Evolutionary conservation across 306 rosid genomes (phyloP).

Genomic region (Castanea mollissima): DNA sequence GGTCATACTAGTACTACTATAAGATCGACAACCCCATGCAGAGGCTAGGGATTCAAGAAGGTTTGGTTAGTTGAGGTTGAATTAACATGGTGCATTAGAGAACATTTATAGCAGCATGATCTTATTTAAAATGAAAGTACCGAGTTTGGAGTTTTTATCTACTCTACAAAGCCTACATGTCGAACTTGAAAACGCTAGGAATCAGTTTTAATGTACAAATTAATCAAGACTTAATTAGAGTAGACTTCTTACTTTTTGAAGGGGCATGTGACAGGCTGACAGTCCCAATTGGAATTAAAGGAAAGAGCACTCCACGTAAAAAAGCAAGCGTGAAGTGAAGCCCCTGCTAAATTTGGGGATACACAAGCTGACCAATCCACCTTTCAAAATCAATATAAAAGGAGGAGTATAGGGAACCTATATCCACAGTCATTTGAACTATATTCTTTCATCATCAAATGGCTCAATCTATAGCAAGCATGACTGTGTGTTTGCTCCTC

Average conservation of each 20-base stretch:
- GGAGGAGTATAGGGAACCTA: neutral
- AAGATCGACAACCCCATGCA: too few relatives aligned
- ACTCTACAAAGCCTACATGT: neutral
- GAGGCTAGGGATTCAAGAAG: too few relatives aligned
- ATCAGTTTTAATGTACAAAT: neutral
- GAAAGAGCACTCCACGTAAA: neutral
- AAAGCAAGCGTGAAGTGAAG: neutral
- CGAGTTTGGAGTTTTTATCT: neutral
- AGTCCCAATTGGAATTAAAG: neutral
- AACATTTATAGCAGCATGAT: neutral
- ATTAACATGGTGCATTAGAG: neutral
- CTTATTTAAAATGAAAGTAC: neutral
- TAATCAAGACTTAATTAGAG: neutral
- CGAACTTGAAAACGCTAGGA: neutral
- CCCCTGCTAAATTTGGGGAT: neutral
- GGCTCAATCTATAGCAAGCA: slow-evolving; percentile 1
- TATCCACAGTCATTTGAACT: neutral
- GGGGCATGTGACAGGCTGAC: neutral
- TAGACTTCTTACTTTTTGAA: neutral
- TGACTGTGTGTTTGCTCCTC: slow-evolving; percentile 9
- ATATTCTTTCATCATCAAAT: neutral
- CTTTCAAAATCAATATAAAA: neutral
- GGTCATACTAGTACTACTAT: too few relatives aligned
- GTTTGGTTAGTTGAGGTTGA: too few relatives aligned
- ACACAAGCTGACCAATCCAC: neutral